Percentiles rank a stretch among this genome's conserved stretches.
These are phyloP conservation scores for Salicornia ramosissima DNA, from an alignment of 148 eudicot species.

Conservation along the genomic window DNA sequence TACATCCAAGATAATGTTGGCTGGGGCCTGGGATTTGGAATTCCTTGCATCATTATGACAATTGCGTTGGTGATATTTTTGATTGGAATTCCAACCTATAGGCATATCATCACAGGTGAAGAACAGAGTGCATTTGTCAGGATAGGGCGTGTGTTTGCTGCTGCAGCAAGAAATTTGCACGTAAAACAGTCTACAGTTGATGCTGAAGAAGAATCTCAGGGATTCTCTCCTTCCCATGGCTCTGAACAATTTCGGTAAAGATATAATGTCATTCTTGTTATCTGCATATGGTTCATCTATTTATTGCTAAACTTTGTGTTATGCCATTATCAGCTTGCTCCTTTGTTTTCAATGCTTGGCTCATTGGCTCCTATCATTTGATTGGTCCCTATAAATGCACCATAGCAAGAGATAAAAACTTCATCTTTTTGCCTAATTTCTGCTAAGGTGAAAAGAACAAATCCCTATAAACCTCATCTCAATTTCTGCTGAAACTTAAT, in stretches of 20 bases:
- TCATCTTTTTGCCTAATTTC: not conserved
- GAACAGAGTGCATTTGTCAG: slow-evolving; percentile 54
- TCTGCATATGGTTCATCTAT: not conserved
- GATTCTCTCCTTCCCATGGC: slow-evolving; percentile 32
- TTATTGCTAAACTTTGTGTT: not conserved
- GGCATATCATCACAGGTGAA: slow-evolving; percentile 34
- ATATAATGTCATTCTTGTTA: not conserved
- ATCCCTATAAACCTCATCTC: too few species aligned
- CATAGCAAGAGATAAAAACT: too few species aligned
- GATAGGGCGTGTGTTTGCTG: slow-evolving; percentile 54
- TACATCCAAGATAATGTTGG: slow-evolving; percentile 76
- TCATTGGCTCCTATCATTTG: not conserved
- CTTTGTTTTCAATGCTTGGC: slow-evolving; percentile 1
- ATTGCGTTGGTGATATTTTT: slow-evolving; percentile 51
- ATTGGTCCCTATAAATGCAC: too few species aligned
- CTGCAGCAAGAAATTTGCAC: slow-evolving; percentile 51
- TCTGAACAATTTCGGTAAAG: slow-evolving; percentile 54
- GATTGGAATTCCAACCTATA: slow-evolving; percentile 58
- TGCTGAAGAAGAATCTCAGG: slow-evolving; percentile 41
- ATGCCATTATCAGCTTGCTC: not conserved
- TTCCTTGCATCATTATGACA: slow-evolving; percentile 65
- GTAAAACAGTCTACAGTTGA: slow-evolving; percentile 29
- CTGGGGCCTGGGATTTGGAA: slow-evolving; percentile 91
- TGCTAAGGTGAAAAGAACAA: too few species aligned
- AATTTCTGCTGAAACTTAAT: too few species aligned